phyloP scores from a whole-genome alignment of 305 asterid genomes.

The Fraxinus baroniana region DNA sequence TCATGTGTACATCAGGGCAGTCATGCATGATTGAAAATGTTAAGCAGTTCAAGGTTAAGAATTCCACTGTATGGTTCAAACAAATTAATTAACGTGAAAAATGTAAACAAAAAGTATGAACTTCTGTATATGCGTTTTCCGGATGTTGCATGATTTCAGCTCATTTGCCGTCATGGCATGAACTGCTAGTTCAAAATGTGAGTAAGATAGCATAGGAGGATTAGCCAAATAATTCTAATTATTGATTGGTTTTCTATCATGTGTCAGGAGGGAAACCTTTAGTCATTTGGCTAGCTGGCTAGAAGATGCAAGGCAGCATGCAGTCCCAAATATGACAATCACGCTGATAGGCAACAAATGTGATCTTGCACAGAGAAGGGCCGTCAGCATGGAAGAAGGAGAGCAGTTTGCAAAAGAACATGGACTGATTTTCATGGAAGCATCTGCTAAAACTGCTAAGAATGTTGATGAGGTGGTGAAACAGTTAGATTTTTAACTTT shows the following conservation, averaged over 20 bases:
- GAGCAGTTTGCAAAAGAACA: slow-evolving; percentile 58
- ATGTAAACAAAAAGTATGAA: background rate
- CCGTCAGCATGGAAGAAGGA: slow-evolving; percentile 68
- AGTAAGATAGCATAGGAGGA: background rate
- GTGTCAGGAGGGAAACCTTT: slow-evolving; percentile 63
- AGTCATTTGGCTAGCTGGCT: slow-evolving; percentile 69
- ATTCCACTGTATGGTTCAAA: background rate
- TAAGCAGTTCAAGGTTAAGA: background rate
- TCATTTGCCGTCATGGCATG: background rate
- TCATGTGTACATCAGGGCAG: background rate
- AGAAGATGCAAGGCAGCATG: slow-evolving; percentile 63
- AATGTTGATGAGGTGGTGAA: slow-evolving; percentile 59
- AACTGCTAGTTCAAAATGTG: background rate
- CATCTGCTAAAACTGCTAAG: slow-evolving; percentile 69
- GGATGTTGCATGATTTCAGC: background rate
- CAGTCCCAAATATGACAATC: slow-evolving; percentile 52
- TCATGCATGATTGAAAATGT: background rate
- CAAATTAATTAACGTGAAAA: background rate
- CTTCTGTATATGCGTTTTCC: background rate
- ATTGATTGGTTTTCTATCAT: background rate
- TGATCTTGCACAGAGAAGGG: slow-evolving; percentile 61
- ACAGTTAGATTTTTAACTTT: slow-evolving; percentile 2
- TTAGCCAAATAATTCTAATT: background rate
- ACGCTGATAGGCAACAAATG: slow-evolving; percentile 71
- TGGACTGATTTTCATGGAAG: slow-evolving; percentile 68